These are phyloP conservation scores for Eucalyptus lansdowneana DNA, from an alignment of 345 rosid species.

Conservation along the genomic window DNA sequence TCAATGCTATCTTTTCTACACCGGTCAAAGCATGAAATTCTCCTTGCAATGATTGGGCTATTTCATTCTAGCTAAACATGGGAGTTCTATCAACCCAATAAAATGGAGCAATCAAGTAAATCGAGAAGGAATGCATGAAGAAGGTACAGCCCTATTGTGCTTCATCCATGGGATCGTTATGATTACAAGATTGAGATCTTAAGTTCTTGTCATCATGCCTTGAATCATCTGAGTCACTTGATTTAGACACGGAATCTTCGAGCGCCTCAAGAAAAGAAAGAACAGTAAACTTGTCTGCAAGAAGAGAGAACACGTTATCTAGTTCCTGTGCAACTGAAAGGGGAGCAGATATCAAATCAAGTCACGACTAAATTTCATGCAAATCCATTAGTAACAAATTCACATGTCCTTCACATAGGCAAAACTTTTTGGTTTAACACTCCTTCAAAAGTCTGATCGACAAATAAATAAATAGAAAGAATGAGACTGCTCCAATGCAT, in stretches of 20 bases:
- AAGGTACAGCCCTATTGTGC: constrained; percentile 6
- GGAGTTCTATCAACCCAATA: not conserved
- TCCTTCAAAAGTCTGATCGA: not conserved
- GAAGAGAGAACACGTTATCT: not conserved
- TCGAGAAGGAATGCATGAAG: not conserved
- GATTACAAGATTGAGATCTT: constrained; percentile 22
- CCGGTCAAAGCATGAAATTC: not conserved
- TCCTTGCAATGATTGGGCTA: not conserved
- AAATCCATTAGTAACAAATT: not conserved
- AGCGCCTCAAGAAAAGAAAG: constrained; percentile 92
- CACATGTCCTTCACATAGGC: not conserved
- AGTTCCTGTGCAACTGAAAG: not conserved
- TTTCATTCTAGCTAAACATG: not conserved
- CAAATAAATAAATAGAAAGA: not conserved
- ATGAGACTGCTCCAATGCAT: not conserved
- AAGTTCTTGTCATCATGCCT: constrained; percentile 25
- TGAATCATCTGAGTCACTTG: constrained; percentile 12
- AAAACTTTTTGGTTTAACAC: not conserved
- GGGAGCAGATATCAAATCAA: not conserved
- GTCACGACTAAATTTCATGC: not conserved
- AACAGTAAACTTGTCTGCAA: constrained; percentile 82
- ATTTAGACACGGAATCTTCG: constrained; percentile 61
- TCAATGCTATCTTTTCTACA: not conserved
- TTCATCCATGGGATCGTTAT: constrained; percentile 50
- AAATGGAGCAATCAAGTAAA: not conserved